A percentile compares a stretch with the other conserved stretches of the same genome.
phyloP scores from a whole-genome alignment of 805 yeast genomes.

The Cyberlindnera petersonii region DNA sequence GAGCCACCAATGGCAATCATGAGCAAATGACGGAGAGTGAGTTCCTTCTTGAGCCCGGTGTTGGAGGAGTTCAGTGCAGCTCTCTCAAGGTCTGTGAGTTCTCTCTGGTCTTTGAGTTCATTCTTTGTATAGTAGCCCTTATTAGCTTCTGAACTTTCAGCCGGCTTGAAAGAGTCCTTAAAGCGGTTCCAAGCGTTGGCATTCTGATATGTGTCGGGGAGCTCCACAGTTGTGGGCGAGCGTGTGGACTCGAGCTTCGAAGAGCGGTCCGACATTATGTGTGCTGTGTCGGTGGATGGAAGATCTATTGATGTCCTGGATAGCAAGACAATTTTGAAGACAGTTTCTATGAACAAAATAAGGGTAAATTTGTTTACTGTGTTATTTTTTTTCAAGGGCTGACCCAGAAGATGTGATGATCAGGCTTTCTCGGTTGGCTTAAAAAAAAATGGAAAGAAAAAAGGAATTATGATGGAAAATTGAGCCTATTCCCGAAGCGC shows the following conservation, averaged over 20 bases:
- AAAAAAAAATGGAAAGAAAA: too few relatives aligned
- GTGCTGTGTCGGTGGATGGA: background rate
- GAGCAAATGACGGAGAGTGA: conserved; percentile 55
- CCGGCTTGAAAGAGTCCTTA: conserved; percentile 46
- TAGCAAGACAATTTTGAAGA: background rate
- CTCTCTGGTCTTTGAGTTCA: conserved; percentile 18
- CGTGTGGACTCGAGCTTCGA: conserved; percentile 8
- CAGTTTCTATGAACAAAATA: too few relatives aligned
- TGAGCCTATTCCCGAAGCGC: too few relatives aligned
- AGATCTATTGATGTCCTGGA: background rate
- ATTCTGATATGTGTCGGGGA: background rate
- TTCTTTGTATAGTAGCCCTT: conserved; percentile 14
- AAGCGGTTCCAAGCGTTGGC: conserved; percentile 23
- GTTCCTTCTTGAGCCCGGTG: conserved; percentile 31
- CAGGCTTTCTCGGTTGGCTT: too few relatives aligned
- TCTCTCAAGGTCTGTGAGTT: conserved; percentile 35
- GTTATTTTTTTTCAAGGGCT: too few relatives aligned
- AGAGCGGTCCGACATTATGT: conserved; percentile 1
- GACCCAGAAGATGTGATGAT: too few relatives aligned
- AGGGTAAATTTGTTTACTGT: too few relatives aligned
- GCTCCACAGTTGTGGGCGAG: conserved; percentile 9
- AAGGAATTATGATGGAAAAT: too few relatives aligned
- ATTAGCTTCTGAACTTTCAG: conserved; percentile 19
- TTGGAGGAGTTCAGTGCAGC: conserved; percentile 36
- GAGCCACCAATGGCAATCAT: conserved; percentile 78